These are phyloP conservation scores for Dioszegia aurantiaca DNA, from an alignment of 768 basidiomycete species.

Conservation along the genomic window DNA sequence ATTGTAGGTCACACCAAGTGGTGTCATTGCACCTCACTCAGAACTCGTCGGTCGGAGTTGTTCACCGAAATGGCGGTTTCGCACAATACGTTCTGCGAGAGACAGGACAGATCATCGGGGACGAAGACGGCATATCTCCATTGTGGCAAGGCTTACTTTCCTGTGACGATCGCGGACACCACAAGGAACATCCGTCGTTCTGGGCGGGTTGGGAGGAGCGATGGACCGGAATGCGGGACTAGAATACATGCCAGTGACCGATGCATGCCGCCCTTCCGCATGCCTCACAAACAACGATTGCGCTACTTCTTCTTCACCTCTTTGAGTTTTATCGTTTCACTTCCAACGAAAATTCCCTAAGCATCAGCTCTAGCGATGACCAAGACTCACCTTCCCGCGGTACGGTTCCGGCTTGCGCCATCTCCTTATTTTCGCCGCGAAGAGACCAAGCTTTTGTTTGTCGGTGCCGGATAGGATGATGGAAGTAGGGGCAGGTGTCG, in stretches of 20 bases:
- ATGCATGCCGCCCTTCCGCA: too few species aligned
- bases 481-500: slow-evolving; percentile 77
- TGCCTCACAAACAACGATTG: too few species aligned
- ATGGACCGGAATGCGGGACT: neutral
- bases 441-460: slow-evolving; percentile 81
- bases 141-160: slow-evolving; percentile 42
- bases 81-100: slow-evolving; percentile 31
- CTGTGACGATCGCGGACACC: slow-evolving; percentile 24
- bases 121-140: slow-evolving; percentile 30
- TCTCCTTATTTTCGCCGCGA: slow-evolving; percentile 78
- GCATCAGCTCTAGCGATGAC: slow-evolving; percentile 1
- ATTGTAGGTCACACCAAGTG: slow-evolving; percentile 29
- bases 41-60: slow-evolving; percentile 18
- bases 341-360: slow-evolving; percentile 90
- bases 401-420: slow-evolving; percentile 93
- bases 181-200: slow-evolving; percentile 14
- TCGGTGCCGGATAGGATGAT: slow-evolving; percentile 78
- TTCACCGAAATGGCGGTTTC: slow-evolving; percentile 23
- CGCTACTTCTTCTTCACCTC: slow-evolving; percentile 88
- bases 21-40: slow-evolving; percentile 23
- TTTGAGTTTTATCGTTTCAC: slow-evolving; percentile 86
- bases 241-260: neutral
- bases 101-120: slow-evolving; percentile 35
- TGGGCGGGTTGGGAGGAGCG: slow-evolving; percentile 31
- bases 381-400: slow-evolving; percentile 80